Conservation (phyloP, 1,139 yeast species). For the Scheffersomyces parashehatae region DNA sequence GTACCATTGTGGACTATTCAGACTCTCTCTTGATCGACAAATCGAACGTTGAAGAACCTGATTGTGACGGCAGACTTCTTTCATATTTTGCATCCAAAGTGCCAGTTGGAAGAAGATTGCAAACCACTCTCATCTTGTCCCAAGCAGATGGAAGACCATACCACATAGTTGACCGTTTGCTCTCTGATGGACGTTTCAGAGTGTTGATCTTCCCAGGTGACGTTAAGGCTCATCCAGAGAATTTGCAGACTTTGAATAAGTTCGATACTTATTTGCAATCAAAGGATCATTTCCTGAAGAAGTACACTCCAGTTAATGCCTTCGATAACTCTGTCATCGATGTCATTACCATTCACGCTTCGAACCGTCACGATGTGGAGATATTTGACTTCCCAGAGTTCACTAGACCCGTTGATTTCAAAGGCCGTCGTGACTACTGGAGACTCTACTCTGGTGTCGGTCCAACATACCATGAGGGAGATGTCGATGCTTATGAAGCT, state of each 20-base stretch:
- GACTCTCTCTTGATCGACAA: conserved; percentile 16
- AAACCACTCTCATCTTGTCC: conserved; percentile 19
- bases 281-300: conserved; percentile 16
- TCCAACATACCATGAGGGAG: conserved; percentile 21
- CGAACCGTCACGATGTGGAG: conserved; percentile 19
- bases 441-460: conserved; percentile 25
- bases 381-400: conserved; percentile 28
- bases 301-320: conserved; percentile 26
- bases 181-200: conserved; percentile 24
- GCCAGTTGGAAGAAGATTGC: conserved; percentile 28
- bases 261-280: conserved; percentile 17
- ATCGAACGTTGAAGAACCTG: conserved; percentile 1
- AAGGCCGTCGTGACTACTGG: conserved; percentile 32
- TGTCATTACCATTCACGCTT: conserved; percentile 21
- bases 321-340: conserved; percentile 23
- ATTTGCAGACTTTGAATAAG: conserved; percentile 9
- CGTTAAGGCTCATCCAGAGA: conserved; percentile 10
- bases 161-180: conserved; percentile 22
- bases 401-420: conserved; percentile 24
- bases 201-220: conserved; percentile 27
- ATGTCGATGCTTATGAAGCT: conserved; percentile 20
- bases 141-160: conserved; percentile 27
- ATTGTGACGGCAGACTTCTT: conserved; percentile 1
- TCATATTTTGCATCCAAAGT: conserved; percentile 19
- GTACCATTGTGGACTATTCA: conserved; percentile 29